phyloP scores from a whole-genome alignment of 768 basidiomycete genomes.

The Agrocybe pediades region DNA sequence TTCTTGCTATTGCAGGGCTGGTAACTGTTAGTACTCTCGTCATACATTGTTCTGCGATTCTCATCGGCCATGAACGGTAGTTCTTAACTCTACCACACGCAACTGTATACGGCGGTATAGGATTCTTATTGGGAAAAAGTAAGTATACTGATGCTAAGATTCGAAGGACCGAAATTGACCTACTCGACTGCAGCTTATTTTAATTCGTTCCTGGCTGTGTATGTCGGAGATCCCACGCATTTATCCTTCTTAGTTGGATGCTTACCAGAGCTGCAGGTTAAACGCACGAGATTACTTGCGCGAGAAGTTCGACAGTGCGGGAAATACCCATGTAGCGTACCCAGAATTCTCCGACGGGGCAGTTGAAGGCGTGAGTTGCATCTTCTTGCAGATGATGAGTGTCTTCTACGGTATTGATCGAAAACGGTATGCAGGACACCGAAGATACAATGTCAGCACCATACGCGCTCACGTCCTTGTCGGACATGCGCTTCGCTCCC shows the following conservation, averaged over 20 bases:
- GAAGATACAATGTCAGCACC: too few species aligned
- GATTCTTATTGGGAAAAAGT: slow-evolving; percentile 12
- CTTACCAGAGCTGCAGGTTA: slow-evolving; percentile 4
- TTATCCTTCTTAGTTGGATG: neutral
- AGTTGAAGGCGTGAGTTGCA: too few species aligned
- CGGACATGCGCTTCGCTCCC: too few species aligned
- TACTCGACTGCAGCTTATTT: slow-evolving; percentile 6
- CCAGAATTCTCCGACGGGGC: neutral
- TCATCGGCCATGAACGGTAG: neutral
- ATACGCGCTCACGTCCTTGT: too few species aligned
- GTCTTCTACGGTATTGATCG: too few species aligned
- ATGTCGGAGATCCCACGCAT: too few species aligned
- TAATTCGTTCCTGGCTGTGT: slow-evolving; percentile 15
- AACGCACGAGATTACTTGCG: slow-evolving; percentile 10
- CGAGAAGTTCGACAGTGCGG: slow-evolving; percentile 9
- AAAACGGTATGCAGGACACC: too few species aligned
- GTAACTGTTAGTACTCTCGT: slow-evolving; percentile 5
- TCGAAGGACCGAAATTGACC: too few species aligned
- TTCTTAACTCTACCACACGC: slow-evolving; percentile 10
- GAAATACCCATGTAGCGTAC: neutral
- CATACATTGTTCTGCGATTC: neutral
- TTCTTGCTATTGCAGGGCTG: slow-evolving; percentile 1
- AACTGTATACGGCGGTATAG: slow-evolving; percentile 12
- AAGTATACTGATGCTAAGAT: too few species aligned
- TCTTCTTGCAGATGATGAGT: too few species aligned